These are phyloP conservation scores for Aspergillus kassunensis DNA, from an alignment of 495 filamentous ascomycete species.

Conservation along the genomic window DNA sequence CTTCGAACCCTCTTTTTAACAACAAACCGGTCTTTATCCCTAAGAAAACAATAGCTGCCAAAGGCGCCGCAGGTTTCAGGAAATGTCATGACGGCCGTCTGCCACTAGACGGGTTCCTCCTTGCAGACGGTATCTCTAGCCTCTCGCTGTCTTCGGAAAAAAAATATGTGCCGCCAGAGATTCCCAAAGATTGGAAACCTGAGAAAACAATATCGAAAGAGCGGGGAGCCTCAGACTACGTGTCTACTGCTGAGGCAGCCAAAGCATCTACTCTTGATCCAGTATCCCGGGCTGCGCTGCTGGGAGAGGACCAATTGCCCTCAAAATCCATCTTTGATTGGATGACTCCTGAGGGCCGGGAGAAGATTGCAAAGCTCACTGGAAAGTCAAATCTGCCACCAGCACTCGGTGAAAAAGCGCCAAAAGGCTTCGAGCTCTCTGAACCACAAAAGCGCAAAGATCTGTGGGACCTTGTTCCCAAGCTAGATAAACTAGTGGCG, in stretches of 20 bases:
- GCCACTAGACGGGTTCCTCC: slow-evolving; percentile 80
- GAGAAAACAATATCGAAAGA: slow-evolving; percentile 47
- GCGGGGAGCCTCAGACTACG: slow-evolving; percentile 40
- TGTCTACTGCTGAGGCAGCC: slow-evolving; percentile 70
- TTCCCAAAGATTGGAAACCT: slow-evolving; percentile 76
- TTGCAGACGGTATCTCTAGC: slow-evolving; percentile 58
- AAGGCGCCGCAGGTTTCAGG: slow-evolving; percentile 53
- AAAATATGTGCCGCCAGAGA: slow-evolving; percentile 68
- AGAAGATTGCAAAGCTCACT: slow-evolving; percentile 69
- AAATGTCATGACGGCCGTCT: slow-evolving; percentile 88
- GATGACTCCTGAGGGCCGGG: slow-evolving; percentile 75
- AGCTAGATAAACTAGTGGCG: slow-evolving; percentile 69
- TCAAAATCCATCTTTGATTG: slow-evolving; percentile 96
- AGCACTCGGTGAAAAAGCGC: slow-evolving; percentile 67
- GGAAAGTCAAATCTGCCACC: slow-evolving; percentile 74
- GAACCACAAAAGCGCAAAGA: slow-evolving; percentile 57
- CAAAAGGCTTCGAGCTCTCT: slow-evolving; percentile 55
- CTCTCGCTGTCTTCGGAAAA: slow-evolving; percentile 50
- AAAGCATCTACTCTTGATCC: slow-evolving; percentile 74
- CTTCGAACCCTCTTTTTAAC: slow-evolving; percentile 61
- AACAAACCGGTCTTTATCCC: slow-evolving; percentile 75
- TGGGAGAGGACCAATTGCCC: slow-evolving; percentile 79
- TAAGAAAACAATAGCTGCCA: slow-evolving; percentile 61
- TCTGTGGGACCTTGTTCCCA: slow-evolving; percentile 64
- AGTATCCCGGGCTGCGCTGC: slow-evolving; percentile 69